These are phyloP conservation scores for Heterobasidion annosum DNA, from an alignment of 1,284 basidiomycete species.

Conservation along the genomic window DNA sequence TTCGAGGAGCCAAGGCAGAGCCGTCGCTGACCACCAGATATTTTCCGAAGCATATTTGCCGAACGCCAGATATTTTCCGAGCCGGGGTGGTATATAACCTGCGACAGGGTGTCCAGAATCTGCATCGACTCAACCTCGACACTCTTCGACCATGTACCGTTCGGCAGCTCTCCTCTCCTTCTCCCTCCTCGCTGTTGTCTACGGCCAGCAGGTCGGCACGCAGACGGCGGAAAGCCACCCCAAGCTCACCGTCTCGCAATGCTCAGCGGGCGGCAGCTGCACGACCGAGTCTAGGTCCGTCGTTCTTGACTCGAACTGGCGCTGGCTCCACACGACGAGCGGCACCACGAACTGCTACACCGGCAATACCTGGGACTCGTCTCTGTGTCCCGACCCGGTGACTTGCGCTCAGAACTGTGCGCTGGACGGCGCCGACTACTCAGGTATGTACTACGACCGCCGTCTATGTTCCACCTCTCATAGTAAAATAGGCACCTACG, in stretches of 20 bases:
- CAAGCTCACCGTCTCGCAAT: slow-evolving; percentile 26
- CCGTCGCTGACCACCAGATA: no score
- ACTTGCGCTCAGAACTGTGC: slow-evolving; percentile 31
- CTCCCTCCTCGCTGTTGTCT: slow-evolving; percentile 21
- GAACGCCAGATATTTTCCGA: not conserved
- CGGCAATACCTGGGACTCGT: slow-evolving; percentile 40
- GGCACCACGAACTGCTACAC: slow-evolving; percentile 47
- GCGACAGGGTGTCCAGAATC: not conserved
- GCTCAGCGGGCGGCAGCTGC: slow-evolving; percentile 30
- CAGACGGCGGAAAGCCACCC: slow-evolving; percentile 32
- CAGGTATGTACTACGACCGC: not conserved
- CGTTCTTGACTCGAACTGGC: slow-evolving; percentile 45
- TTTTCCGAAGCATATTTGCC: not conserved
- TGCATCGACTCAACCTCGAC: not conserved
- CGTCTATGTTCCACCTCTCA: no score
- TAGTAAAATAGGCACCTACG: slow-evolving; percentile 19
- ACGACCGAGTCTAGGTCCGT: slow-evolving; percentile 23
- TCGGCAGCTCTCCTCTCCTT: slow-evolving; percentile 3
- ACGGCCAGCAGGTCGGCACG: slow-evolving; percentile 31
- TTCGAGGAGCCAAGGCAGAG: not conserved
- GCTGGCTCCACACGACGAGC: slow-evolving; percentile 35
- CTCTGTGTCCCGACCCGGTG: slow-evolving; percentile 35
- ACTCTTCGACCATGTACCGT: not conserved
- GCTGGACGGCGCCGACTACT: slow-evolving; percentile 27
- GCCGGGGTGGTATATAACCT: not conserved